phyloP scores from a whole-genome alignment of 352 stramenopile species.

The Phytopythium montanum region DNA sequence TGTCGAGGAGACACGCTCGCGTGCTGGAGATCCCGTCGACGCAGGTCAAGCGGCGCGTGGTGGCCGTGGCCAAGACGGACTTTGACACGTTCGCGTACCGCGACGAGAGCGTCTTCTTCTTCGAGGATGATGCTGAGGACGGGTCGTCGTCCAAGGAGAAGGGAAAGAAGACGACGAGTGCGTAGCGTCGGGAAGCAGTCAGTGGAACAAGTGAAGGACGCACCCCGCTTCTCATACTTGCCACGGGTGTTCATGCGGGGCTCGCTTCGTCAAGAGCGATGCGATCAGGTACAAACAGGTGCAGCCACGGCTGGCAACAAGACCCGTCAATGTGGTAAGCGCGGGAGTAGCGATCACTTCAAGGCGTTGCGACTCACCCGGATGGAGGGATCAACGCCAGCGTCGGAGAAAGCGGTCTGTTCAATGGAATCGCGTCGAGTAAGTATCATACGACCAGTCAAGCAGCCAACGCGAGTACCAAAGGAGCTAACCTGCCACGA shows the following conservation, averaged over 20 bases:
- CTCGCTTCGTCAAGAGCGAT: conserved; percentile 45
- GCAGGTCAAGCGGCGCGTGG: conserved; percentile 66
- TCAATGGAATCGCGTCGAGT: not conserved
- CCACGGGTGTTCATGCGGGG: not conserved
- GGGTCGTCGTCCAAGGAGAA: conserved; percentile 9
- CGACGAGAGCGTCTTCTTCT: conserved; percentile 79
- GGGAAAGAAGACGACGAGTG: conserved; percentile 3
- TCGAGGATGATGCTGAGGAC: conserved; percentile 29
- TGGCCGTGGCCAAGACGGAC: conserved; percentile 60
- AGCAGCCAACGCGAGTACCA: not conserved
- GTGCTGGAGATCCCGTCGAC: conserved; percentile 47
- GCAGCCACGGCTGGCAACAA: conserved; percentile 56
- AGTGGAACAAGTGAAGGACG: not conserved
- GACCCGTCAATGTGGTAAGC: not conserved
- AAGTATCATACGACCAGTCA: not conserved
- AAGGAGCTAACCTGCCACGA: conserved; percentile 51
- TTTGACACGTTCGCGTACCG: conserved; percentile 60
- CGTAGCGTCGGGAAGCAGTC: not conserved
- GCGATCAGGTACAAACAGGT: conserved; percentile 70
- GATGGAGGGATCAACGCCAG: conserved; percentile 46
- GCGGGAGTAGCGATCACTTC: not conserved
- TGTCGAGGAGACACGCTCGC: conserved; percentile 36
- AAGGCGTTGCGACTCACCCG: conserved; percentile 15
- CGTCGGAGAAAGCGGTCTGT: conserved; percentile 63
- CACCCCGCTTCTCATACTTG: not conserved